phyloP scores from a whole-genome alignment of 768 basidiomycete genomes.

The Naganishia antarctica region DNA sequence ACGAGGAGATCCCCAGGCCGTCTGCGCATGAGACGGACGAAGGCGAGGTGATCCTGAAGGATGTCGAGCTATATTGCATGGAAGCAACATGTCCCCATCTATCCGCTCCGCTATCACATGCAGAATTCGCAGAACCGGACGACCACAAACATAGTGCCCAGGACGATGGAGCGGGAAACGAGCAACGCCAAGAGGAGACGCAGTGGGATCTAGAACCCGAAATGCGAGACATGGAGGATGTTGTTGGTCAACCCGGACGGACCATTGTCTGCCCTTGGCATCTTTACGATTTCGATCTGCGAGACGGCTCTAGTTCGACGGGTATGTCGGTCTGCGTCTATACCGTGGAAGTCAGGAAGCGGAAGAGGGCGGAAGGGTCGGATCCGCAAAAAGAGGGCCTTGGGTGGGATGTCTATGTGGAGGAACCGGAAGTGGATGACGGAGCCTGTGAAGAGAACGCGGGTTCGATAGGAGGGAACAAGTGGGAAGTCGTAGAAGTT shows the following conservation, averaged over 20 bases:
- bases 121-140: conserved; percentile 66
- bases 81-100: conserved; percentile 75
- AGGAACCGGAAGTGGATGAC: conserved; percentile 32
- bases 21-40: neutral
- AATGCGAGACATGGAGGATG: conserved; percentile 39
- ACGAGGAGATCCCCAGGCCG: neutral
- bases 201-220: conserved; percentile 23
- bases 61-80: conserved; percentile 65
- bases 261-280: conserved; percentile 40
- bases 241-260: conserved; percentile 7
- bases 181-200: neutral
- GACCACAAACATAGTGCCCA: neutral
- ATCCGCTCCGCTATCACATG: conserved; percentile 73
- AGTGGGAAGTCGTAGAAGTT: conserved; percentile 41
- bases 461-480: neutral
- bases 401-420: conserved; percentile 37
- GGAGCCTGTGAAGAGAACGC: neutral
- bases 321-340: conserved; percentile 40
- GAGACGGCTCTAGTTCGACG: conserved; percentile 27
- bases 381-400: conserved; percentile 33
- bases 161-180: neutral
- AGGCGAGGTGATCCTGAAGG: conserved; percentile 20
- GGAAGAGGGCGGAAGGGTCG: conserved; percentile 21
- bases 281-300: conserved; percentile 37
- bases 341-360: conserved; percentile 32